Evolutionary conservation across 768 basidiomycete species (phyloP).

Genomic region (Amanita rubescens): DNA sequence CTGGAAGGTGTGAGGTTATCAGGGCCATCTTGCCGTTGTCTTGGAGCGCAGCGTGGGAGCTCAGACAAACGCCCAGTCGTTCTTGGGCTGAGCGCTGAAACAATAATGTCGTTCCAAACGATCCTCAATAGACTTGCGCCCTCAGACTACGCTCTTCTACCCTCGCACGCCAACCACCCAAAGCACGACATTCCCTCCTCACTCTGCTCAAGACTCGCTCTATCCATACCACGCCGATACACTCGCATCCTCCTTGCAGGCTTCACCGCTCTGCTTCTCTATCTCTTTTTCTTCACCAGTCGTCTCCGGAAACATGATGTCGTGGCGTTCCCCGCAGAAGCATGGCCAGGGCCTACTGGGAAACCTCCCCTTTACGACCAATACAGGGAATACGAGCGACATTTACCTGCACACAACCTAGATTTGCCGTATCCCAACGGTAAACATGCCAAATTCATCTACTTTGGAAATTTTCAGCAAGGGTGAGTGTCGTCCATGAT

Average conservation of each 20-base stretch:
- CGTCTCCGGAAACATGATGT: neutral
- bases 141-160: neutral
- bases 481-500: neutral
- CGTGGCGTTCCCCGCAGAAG: neutral
- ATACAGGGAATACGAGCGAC: constrained; percentile 30
- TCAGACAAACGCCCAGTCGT: too few relatives aligned
- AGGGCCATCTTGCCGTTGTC: constrained; percentile 23
- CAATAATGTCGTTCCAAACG: neutral
- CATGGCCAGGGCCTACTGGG: neutral
- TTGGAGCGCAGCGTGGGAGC: too few relatives aligned
- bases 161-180: neutral
- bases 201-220: neutral
- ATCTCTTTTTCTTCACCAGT: neutral
- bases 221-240: neutral
- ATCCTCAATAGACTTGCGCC: constrained; percentile 1
- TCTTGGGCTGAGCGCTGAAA: neutral
- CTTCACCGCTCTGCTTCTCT: neutral
- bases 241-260: neutral
- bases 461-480: constrained; percentile 5
- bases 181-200: neutral
- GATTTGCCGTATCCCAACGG: constrained; percentile 44
- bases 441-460: constrained; percentile 9
- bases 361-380: constrained; percentile 17
- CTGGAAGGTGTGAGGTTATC: constrained; percentile 49
- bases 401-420: constrained; percentile 43